Base-by-base conservation (phyloP, 2,329 filamentous ascomycete species). In the Scedosporium dehoogii region DNA sequence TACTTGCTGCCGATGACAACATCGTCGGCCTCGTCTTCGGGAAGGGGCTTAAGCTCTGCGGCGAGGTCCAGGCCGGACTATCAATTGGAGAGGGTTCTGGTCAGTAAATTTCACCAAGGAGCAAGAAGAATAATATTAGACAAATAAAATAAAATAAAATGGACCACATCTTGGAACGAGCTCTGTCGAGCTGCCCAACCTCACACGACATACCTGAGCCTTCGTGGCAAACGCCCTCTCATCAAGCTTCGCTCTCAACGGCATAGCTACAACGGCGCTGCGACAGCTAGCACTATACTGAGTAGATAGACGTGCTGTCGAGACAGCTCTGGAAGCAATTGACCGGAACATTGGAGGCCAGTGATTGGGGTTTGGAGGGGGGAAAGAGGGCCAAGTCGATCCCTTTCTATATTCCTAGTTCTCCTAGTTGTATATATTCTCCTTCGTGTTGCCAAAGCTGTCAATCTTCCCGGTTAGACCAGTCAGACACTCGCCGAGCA, bases 1-100 rank as follows among this genome's bases (percentile, higher is more conserved):
- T 94, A 96, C 69, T 89, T 82, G 72, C 86, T 91, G 75, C 86
- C 86, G 82, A 99, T 99, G 64, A 96, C 81, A 68, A 99, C 94
- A 84, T 99, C 94, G 73, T 96, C 87, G 65, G 87, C 81, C 61
- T 92, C 87, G 75, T 97, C 91, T 63, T 78, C 83, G 25, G 60
- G 53, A 14, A 16, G 55, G 5, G 53, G 53, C 41, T 53, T 41
- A 21, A 55, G 29, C 44, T 55, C 27, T 10, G 12, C 42, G 46
- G 46, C n/a, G 48, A 61, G 59, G 21, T 44, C 48, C 59, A 61
- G 55, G 16, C 48, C 59, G 48, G 59, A 46, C 59, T 61, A 29
- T 33, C 56, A 58, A 51, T 23, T 6, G 14, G 3, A 46, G 5
- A 10, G 18, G 18, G 21, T 55, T 9, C 12, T 29, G 18, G 7